Evolutionary conservation across 441 rosid genomes (phyloP).

Genomic region (Brassica balearica): DNA sequence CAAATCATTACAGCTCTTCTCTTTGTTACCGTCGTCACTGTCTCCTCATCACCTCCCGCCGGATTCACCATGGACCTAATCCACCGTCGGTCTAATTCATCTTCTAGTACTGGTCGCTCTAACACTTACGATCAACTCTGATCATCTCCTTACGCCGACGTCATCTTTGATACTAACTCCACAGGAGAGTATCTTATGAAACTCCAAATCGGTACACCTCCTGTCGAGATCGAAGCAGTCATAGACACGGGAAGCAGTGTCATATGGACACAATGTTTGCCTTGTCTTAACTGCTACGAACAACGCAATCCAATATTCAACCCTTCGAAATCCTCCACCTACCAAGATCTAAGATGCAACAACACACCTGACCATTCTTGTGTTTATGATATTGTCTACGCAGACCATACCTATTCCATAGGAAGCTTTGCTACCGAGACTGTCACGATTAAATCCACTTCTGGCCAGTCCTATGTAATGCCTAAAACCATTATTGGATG

Average conservation of each 20-base stretch:
- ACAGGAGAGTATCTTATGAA: background rate
- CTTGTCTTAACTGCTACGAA: background rate
- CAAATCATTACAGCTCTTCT: background rate
- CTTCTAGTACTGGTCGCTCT: slow-evolving; percentile 7
- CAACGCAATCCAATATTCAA: background rate
- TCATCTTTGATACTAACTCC: background rate
- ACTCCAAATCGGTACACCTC: slow-evolving; percentile 32
- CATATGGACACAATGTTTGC: background rate
- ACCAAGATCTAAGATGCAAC: background rate
- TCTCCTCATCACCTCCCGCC: slow-evolving; percentile 14
- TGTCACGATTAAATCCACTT: slow-evolving; percentile 15
- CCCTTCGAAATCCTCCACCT: slow-evolving; percentile 22
- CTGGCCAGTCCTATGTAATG: slow-evolving; percentile 35
- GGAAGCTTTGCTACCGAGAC: slow-evolving; percentile 22
- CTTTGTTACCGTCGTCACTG: background rate
- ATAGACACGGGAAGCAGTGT: slow-evolving; percentile 30
- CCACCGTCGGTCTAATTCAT: slow-evolving; percentile 12
- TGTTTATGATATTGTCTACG: background rate
- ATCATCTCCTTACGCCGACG: slow-evolving; percentile 26
- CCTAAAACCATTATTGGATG: slow-evolving; percentile 18
- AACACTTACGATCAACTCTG: background rate
- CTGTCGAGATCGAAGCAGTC: slow-evolving; percentile 12
- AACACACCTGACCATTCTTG: background rate
- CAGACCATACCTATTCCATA: background rate
- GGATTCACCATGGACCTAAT: slow-evolving; percentile 32